Percentiles rank a stretch among this genome's conserved stretches.
Evolutionary conservation across 371 early-diverging fungal species (phyloP).

Genomic region (Fennellomyces sp.): DNA sequence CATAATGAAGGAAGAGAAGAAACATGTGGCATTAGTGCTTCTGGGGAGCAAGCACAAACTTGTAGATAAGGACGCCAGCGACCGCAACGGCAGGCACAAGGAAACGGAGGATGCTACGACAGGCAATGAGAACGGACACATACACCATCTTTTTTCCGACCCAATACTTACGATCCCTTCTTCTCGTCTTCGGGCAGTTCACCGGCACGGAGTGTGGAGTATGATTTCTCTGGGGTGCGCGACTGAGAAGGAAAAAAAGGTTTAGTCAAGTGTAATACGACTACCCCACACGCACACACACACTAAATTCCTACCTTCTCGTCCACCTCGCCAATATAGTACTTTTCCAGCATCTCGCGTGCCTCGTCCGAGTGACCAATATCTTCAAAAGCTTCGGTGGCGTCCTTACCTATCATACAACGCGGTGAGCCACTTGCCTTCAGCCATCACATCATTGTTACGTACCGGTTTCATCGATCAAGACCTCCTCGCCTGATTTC

Average conservation of each 20-base stretch:
- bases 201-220: slow-evolving; percentile 37
- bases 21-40: slow-evolving; percentile 17
- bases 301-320: neutral
- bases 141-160: neutral
- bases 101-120: slow-evolving; percentile 26
- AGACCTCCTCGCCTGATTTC: slow-evolving; percentile 61
- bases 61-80: slow-evolving; percentile 36
- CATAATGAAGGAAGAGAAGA: neutral
- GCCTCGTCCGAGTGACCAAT: slow-evolving; percentile 96
- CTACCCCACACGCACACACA: neutral
- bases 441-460: neutral
- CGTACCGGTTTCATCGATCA: slow-evolving; percentile 70
- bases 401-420: slow-evolving; percentile 67
- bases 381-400: slow-evolving; percentile 93
- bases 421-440: neutral
- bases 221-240: slow-evolving; percentile 17
- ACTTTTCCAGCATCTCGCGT: slow-evolving; percentile 72
- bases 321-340: slow-evolving; percentile 76
- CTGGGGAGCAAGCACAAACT: slow-evolving; percentile 32
- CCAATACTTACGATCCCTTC: slow-evolving; percentile 40
- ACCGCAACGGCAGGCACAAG: slow-evolving; percentile 28
- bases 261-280: neutral
- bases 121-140: neutral
- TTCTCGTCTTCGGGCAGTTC: slow-evolving; percentile 38
- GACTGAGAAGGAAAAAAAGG: slow-evolving; percentile 17